phyloP scores from a whole-genome alignment of 768 basidiomycete genomes.

The Hygrophorus russula region DNA sequence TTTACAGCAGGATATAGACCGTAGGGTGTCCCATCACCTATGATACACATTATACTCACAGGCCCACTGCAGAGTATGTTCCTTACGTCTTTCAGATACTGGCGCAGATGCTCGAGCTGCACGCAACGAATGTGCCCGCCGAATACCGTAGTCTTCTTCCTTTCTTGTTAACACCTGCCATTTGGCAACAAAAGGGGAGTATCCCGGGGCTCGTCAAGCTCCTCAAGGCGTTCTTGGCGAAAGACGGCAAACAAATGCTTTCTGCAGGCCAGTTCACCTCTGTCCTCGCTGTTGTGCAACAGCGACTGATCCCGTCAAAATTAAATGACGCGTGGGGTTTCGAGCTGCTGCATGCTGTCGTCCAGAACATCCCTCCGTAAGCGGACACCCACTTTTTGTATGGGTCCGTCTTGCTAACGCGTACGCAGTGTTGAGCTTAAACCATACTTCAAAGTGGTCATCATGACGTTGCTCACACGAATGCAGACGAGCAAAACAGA shows the following conservation, averaged over 20 bases:
- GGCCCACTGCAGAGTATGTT: slow-evolving; percentile 65
- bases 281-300: slow-evolving; percentile 82
- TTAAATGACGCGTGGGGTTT: slow-evolving; percentile 87
- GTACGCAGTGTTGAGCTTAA: slow-evolving; percentile 44
- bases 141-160: slow-evolving; percentile 74
- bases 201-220: slow-evolving; percentile 89
- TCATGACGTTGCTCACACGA: slow-evolving; percentile 73
- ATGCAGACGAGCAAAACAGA: slow-evolving; percentile 87
- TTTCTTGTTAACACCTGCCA: slow-evolving; percentile 71
- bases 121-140: slow-evolving; percentile 50
- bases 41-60: neutral
- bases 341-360: slow-evolving; percentile 73
- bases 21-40: slow-evolving; percentile 29
- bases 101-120: slow-evolving; percentile 88
- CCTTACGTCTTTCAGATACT: slow-evolving; percentile 97
- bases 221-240: slow-evolving; percentile 69
- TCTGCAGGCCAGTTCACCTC: slow-evolving; percentile 59
- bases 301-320: slow-evolving; percentile 80
- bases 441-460: slow-evolving; percentile 62
- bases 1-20: slow-evolving; percentile 86
- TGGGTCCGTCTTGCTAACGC: neutral
- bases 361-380: slow-evolving; percentile 65
- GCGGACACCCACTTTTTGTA: slow-evolving; percentile 20
- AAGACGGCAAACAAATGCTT: slow-evolving; percentile 60
- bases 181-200: slow-evolving; percentile 92